Conservation (phyloP, 805 yeast species). For the Barnettozyma botsteinii region DNA sequence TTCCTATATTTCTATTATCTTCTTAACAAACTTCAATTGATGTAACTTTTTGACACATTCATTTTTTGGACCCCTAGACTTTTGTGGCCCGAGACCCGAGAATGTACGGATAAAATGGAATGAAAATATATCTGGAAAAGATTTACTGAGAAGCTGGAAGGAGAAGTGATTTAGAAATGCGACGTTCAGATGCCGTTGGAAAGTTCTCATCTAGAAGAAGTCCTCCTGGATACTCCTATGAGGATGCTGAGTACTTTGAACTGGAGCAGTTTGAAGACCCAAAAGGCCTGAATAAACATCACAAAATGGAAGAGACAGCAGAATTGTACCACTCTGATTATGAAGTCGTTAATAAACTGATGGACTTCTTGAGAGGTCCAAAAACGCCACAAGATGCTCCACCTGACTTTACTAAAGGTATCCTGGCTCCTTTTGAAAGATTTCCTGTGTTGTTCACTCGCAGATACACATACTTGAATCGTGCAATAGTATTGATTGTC, state of each 20-base stretch:
- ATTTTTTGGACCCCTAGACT: no score
- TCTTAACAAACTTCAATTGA: neutral
- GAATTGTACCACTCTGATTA: neutral
- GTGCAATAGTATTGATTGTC: neutral
- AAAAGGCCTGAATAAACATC: neutral
- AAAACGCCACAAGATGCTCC: slow-evolving; percentile 2
- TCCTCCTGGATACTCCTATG: neutral
- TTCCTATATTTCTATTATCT: slow-evolving; percentile 42
- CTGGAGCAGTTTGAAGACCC: neutral
- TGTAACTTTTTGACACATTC: neutral
- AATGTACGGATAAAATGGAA: neutral
- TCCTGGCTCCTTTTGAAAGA: slow-evolving; percentile 7
- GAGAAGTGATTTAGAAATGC: no score
- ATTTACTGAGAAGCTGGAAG: neutral
- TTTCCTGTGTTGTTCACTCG: slow-evolving; percentile 5
- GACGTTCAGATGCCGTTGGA: neutral
- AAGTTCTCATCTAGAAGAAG: neutral
- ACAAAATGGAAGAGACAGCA: neutral
- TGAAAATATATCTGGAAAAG: neutral
- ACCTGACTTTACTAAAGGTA: slow-evolving; percentile 4
- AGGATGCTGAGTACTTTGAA: neutral
- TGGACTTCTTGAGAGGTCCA: neutral
- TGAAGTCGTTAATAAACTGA: neutral
- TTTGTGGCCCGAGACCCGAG: no score
- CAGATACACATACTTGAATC: neutral